phyloP scores from a whole-genome alignment of 2,329 filamentous ascomycete genomes.

The Periconia digitata region DNA sequence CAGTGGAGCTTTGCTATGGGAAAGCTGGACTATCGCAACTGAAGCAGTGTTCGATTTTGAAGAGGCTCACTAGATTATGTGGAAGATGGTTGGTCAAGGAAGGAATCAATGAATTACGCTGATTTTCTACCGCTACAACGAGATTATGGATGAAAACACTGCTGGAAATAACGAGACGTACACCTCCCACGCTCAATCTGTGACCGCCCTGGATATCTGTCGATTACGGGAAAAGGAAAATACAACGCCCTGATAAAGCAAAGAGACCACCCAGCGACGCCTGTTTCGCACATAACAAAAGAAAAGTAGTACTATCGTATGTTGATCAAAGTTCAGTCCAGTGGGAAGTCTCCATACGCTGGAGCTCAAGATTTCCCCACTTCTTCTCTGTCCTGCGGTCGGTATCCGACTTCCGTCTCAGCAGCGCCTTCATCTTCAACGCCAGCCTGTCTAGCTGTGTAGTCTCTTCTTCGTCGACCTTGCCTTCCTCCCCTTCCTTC shows the following conservation, averaged over 20 bases:
- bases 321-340: constrained; percentile 45
- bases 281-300: background rate
- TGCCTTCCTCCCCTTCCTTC: background rate
- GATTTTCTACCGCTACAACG: too few species aligned
- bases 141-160: too few species aligned
- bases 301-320: too few species aligned
- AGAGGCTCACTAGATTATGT: too few species aligned
- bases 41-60: too few species aligned
- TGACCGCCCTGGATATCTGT: background rate
- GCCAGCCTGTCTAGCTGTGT: constrained; percentile 31
- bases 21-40: too few species aligned
- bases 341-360: constrained; percentile 35
- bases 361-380: constrained; percentile 31
- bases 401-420: constrained; percentile 27
- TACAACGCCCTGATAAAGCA: too few species aligned
- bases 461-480: constrained; percentile 16
- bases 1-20: too few species aligned
- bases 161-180: background rate
- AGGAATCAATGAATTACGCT: too few species aligned
- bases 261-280: background rate
- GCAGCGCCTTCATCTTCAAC: constrained; percentile 32
- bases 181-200: background rate
- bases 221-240: background rate
- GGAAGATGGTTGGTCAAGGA: too few species aligned
- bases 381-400: constrained; percentile 25